Conservation (phyloP, 225 moss, liverwort and hornwort genomes). For the Physcomitrellopsis africana region DNA sequence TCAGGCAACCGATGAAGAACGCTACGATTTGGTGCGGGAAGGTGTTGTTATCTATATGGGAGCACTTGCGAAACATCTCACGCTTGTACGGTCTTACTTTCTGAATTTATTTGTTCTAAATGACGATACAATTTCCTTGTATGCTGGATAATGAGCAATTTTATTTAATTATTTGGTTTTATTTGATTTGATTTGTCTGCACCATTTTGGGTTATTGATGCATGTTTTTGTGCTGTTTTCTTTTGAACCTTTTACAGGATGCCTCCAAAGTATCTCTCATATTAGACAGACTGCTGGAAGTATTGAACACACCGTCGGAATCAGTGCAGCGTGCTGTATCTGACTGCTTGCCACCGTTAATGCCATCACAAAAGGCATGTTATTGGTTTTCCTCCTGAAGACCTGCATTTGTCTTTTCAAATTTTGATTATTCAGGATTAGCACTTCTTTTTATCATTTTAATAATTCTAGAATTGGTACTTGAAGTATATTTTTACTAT, state of each 20-base stretch:
- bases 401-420: not conserved
- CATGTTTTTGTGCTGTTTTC: too few relatives aligned
- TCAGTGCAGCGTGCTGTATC: constrained; percentile 98
- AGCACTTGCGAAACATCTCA: constrained; percentile 93
- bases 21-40: constrained; percentile 96
- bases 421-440: too few relatives aligned
- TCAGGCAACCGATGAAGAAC: constrained; percentile 91
- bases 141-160: not conserved
- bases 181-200: too few relatives aligned
- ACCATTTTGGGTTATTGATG: too few relatives aligned
- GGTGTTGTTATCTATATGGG: constrained; percentile 98
- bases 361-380: constrained; percentile 81
- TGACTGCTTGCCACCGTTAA: constrained; percentile 88
- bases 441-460: too few relatives aligned
- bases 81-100: constrained; percentile 53
- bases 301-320: constrained; percentile 97
- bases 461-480: not conserved
- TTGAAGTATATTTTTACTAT: not conserved
- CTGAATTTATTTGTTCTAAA: not conserved
- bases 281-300: constrained; percentile 85
- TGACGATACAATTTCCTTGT: too few relatives aligned
- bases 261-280: constrained; percentile 71
- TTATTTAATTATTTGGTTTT: not conserved
- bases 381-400: constrained; percentile 11
- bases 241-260: constrained; percentile 51